phyloP scores from a whole-genome alignment of 2,329 filamentous ascomycete species.

The Byssothecium circinans region DNA sequence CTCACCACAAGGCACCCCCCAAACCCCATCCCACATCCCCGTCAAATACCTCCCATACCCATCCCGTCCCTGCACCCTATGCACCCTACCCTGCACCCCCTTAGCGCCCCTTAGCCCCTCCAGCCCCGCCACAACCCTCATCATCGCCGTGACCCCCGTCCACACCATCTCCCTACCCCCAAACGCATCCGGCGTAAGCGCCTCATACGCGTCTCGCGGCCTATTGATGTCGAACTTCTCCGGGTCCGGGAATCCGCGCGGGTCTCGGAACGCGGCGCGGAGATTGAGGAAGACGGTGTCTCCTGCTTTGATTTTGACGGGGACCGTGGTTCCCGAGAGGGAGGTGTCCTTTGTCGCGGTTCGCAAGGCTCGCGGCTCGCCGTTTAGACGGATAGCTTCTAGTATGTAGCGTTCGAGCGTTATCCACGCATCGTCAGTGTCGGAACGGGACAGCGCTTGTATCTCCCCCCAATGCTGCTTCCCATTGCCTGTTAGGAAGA shows the following conservation, averaged over 20 bases:
- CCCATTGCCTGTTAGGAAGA: slow-evolving; percentile 55
- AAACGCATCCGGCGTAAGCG: slow-evolving; percentile 48
- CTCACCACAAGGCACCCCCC: slow-evolving; percentile 53
- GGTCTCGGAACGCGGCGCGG: slow-evolving; percentile 46
- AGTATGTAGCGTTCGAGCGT: slow-evolving; percentile 55
- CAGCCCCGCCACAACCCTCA: slow-evolving; percentile 48
- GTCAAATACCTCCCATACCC: slow-evolving; percentile 49
- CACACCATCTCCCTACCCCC: slow-evolving; percentile 48
- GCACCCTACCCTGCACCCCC: slow-evolving; percentile 45
- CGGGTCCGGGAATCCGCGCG: slow-evolving; percentile 48
- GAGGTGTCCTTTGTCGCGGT: slow-evolving; percentile 35
- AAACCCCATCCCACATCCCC: slow-evolving; percentile 52
- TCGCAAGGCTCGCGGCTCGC: slow-evolving; percentile 49
- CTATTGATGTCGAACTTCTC: slow-evolving; percentile 44
- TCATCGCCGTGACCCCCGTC: slow-evolving; percentile 49
- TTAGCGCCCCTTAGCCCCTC: slow-evolving; percentile 43
- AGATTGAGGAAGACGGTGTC: slow-evolving; percentile 49
- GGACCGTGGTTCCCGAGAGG: slow-evolving; percentile 36
- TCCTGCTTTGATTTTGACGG: slow-evolving; percentile 38
- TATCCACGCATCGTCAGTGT: slow-evolving; percentile 48
- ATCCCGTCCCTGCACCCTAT: slow-evolving; percentile 44
- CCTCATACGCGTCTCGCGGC: slow-evolving; percentile 48
- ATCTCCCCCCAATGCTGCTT: slow-evolving; percentile 52
- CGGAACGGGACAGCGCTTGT: slow-evolving; percentile 50
- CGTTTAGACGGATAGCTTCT: slow-evolving; percentile 48